phyloP scores from a whole-genome alignment of 176 grass and related monocot genomes.

The Microstegium vimineum region DNA sequence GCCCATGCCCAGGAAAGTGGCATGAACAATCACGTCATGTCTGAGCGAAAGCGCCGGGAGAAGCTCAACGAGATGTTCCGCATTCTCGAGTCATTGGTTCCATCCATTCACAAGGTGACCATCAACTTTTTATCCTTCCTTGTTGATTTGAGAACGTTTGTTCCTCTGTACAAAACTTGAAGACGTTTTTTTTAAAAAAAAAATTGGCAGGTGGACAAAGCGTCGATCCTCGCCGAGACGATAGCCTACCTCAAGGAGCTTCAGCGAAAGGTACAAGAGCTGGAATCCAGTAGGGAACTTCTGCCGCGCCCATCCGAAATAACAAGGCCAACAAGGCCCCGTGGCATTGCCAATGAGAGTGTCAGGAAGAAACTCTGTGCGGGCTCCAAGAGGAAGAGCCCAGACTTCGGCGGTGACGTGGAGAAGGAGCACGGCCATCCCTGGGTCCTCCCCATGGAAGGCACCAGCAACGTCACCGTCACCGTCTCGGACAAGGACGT shows the following conservation, averaged over 20 bases:
- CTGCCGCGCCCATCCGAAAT: neutral
- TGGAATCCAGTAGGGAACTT: constrained; percentile 42
- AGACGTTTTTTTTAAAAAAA: neutral
- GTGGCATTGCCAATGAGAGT: neutral
- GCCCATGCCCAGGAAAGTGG: constrained; percentile 10
- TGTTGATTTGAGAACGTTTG: neutral
- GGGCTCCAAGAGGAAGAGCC: constrained; percentile 20
- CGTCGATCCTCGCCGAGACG: constrained; percentile 67
- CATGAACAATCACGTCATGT: constrained; percentile 52
- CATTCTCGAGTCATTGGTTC: constrained; percentile 60
- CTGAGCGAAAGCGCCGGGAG: constrained; percentile 64
- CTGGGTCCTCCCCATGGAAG: constrained; percentile 36
- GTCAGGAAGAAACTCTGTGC: constrained; percentile 5
- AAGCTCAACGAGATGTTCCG: constrained; percentile 90
- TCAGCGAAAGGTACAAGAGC: constrained; percentile 47
- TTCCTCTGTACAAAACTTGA: neutral
- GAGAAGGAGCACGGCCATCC: constrained; percentile 31
- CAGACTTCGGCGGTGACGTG: constrained; percentile 10
- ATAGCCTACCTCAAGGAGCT: constrained; percentile 78
- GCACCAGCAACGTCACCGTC: constrained; percentile 47
- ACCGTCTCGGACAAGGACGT: constrained; percentile 55
- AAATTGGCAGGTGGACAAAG: constrained; percentile 59
- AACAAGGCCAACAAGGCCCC: neutral
- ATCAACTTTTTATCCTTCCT: too few relatives aligned
- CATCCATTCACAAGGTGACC: constrained; percentile 59